phyloP scores from a whole-genome alignment of 345 rosid species.

The Jatropha curcas region DNA sequence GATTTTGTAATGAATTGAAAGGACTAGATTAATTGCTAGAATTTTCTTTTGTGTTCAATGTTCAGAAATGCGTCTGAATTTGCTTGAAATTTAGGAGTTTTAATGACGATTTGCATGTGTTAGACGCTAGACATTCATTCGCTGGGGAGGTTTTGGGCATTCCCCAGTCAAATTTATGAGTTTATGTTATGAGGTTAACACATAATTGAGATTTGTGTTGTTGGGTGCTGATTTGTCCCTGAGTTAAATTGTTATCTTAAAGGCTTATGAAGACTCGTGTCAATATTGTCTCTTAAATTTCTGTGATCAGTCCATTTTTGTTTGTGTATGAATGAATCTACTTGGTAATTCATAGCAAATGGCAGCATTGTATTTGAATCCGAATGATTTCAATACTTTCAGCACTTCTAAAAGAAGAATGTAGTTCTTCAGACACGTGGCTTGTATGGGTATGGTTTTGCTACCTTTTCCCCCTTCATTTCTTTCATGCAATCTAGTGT shows the following conservation, averaged over 20 bases:
- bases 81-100: neutral
- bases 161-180: slow-evolving; percentile 7
- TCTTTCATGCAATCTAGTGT: neutral
- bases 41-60: slow-evolving; percentile 18
- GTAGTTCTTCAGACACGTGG: neutral
- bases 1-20: slow-evolving; percentile 10
- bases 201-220: neutral
- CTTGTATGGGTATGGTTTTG: neutral
- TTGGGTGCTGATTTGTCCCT: neutral
- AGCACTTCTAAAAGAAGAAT: neutral
- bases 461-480: neutral
- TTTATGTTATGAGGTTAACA: neutral
- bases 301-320: neutral
- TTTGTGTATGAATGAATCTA: neutral
- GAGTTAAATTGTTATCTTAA: neutral
- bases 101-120: slow-evolving; percentile 1
- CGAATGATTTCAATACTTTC: neutral
- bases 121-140: neutral
- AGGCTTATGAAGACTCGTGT: neutral
- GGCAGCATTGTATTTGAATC: neutral
- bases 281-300: neutral
- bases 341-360: neutral
- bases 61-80: neutral
- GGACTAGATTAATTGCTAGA: slow-evolving; percentile 32
- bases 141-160: neutral